Conservation (phyloP, 2,329 filamentous ascomycete genomes). For the Leptographium radiaticola region DNA sequence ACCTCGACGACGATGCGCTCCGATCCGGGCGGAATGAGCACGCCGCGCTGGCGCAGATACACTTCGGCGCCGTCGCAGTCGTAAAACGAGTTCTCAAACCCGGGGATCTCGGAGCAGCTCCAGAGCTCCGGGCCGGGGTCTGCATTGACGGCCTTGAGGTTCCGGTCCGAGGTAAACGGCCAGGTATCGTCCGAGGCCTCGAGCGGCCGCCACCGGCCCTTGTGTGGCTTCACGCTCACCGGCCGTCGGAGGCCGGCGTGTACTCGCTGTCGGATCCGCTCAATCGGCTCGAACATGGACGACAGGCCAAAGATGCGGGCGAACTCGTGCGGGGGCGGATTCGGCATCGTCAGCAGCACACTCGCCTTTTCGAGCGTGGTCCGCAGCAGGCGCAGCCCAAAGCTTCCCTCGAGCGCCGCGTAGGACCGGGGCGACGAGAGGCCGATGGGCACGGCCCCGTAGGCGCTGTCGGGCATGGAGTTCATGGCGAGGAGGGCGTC, state of each 20-base stretch:
- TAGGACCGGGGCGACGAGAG: constrained; percentile 39
- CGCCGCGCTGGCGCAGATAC: constrained; percentile 52
- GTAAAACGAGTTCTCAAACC: constrained; percentile 63
- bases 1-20: constrained; percentile 50
- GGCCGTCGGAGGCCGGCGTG: constrained; percentile 17
- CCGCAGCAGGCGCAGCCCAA: constrained; percentile 59
- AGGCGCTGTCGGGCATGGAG: constrained; percentile 17
- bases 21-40: constrained; percentile 45
- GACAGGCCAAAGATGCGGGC: constrained; percentile 56
- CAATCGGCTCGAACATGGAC: constrained; percentile 43
- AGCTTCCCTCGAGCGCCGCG: constrained; percentile 50
- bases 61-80: constrained; percentile 65
- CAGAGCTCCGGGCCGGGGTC: constrained; percentile 19
- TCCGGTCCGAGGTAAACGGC: background rate
- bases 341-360: constrained; percentile 36
- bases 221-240: constrained; percentile 16
- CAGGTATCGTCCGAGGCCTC: background rate
- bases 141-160: background rate
- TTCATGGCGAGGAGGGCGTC: constrained; percentile 3
- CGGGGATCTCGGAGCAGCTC: constrained; percentile 41
- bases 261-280: constrained; percentile 31
- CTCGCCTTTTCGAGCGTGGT: constrained; percentile 50
- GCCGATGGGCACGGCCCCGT: constrained; percentile 23
- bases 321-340: constrained; percentile 34
- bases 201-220: constrained; percentile 21